Conservation (phyloP, 352 stramenopile genomes). For the Phytophthora rubi region DNA sequence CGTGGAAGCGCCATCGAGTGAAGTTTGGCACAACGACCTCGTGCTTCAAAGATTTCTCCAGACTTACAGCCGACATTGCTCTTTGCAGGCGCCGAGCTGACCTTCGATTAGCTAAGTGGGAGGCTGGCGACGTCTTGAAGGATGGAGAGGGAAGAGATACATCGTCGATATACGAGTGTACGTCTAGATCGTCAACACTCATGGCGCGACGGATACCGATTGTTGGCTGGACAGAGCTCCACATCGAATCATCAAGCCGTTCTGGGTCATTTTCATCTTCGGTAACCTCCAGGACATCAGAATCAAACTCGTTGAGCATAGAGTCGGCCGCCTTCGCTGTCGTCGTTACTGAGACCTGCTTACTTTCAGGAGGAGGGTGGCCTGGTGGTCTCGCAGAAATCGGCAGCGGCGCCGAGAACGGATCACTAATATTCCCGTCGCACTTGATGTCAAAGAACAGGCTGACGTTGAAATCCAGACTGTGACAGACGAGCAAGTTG, state of each 20-base stretch:
- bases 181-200: conserved; percentile 36
- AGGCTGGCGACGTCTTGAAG: conserved; percentile 27
- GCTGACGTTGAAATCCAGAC: conserved; percentile 79
- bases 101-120: conserved; percentile 29
- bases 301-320: conserved; percentile 16
- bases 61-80: conserved; percentile 36
- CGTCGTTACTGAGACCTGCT: conserved; percentile 1
- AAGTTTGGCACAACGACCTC: conserved; percentile 32
- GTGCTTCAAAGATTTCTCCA: conserved; percentile 44
- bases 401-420: conserved; percentile 76
- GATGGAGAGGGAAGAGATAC: conserved; percentile 15
- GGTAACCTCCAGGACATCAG: conserved; percentile 12
- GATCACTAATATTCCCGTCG: conserved; percentile 57
- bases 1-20: conserved; percentile 70
- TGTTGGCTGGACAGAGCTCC: conserved; percentile 9
- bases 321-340: neutral
- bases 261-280: conserved; percentile 21
- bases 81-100: conserved; percentile 32
- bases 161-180: conserved; percentile 29
- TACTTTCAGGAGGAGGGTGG: conserved; percentile 10
- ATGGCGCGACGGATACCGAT: conserved; percentile 18
- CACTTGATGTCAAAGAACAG: conserved; percentile 85
- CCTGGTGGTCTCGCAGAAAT: conserved; percentile 56
- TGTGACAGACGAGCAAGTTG: conserved; percentile 85
- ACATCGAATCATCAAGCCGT: conserved; percentile 6